Base-by-base conservation (phyloP, 2,329 filamentous ascomycete species). In the Trichoderma sp. region DNA sequence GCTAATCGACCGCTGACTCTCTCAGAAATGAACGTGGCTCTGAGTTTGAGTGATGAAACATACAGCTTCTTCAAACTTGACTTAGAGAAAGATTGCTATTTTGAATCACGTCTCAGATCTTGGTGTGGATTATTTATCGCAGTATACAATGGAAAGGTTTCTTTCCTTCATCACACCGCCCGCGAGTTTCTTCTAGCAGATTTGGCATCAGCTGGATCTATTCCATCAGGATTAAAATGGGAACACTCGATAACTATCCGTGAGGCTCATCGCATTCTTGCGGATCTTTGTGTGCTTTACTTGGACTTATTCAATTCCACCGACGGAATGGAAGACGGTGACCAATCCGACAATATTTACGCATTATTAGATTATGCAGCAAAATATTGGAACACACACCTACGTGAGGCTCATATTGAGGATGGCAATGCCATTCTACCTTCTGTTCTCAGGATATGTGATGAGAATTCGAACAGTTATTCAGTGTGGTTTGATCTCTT, bases 361-460 rank as follows among this genome's bases (percentile, higher is more conserved):
- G 8, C 17, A n/a, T 9, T 47, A 8, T 47, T 47, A 20, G 43
- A 47, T 0, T 47, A 47, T 20, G 11, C 43, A 4, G 43, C 43
- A 2, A 47, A 6, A 20, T 6, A n/a, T 47, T 47, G 43, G 43
- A 20, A 1, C 9, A 5, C 4, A 1, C 17, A 47, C 0, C 4
- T 47, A 1, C 43, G 17, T 1, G 17, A 20, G 6, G 1, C 43
- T 20, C 7, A 11, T 11, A 20, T 47, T 11, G 5, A 5, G 17
- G 0, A 5, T 1, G 3, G 4, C 6, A 20, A 2, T 20, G 43
- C 8, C 3, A 47, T 47, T 47, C 7, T 47, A 1, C 2, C 1
- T 2, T 47, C 17, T 4, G 43, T 20, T 47, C 43, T 47, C 8
- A 20, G 1, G 9, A 47, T 47, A n/a, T 47, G 43, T 47, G 43